These are phyloP conservation scores for Tranzscheliella williamsii DNA, from an alignment of 1,284 basidiomycete species.

Conservation along the genomic window DNA sequence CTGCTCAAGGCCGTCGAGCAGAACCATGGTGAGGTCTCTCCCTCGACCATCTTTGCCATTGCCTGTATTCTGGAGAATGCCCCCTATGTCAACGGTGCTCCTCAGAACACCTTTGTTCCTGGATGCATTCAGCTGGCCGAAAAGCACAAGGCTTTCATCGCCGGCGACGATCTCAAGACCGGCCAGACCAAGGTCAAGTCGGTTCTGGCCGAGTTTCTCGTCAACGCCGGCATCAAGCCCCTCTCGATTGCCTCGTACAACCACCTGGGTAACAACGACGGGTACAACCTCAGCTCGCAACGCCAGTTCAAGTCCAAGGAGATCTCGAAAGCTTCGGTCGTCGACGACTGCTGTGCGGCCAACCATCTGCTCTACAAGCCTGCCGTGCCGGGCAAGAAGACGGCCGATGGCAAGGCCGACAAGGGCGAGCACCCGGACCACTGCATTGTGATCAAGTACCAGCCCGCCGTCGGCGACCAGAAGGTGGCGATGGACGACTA, in stretches of 20 bases:
- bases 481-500: constrained; percentile 90
- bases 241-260: constrained; percentile 96
- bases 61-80: constrained; percentile 92
- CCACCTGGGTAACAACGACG: constrained; percentile 98
- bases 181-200: constrained; percentile 70
- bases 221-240: constrained; percentile 98
- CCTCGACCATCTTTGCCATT: constrained; percentile 92
- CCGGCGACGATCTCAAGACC: constrained; percentile 92
- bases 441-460: constrained; percentile 73
- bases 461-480: constrained; percentile 89
- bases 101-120: constrained; percentile 98
- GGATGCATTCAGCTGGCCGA: constrained; percentile 92
- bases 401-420: constrained; percentile 64
- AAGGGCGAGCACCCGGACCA: constrained; percentile 97
- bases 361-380: constrained; percentile 89
- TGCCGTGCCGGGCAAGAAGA: constrained; percentile 62
- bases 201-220: constrained; percentile 94
- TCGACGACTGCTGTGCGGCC: constrained; percentile 73
- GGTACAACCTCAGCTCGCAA: constrained; percentile 84
- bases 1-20: constrained; percentile 79
- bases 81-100: constrained; percentile 96
- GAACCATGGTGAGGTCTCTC: constrained; percentile 89
- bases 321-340: constrained; percentile 81
- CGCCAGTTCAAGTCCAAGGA: constrained; percentile 98
- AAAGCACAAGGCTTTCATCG: constrained; percentile 86